Evolutionary conservation across 1,284 basidiomycete species (phyloP), one percentile per base, ranked within the genome.

Genomic region (Gymnopus androsaceus): DNA sequence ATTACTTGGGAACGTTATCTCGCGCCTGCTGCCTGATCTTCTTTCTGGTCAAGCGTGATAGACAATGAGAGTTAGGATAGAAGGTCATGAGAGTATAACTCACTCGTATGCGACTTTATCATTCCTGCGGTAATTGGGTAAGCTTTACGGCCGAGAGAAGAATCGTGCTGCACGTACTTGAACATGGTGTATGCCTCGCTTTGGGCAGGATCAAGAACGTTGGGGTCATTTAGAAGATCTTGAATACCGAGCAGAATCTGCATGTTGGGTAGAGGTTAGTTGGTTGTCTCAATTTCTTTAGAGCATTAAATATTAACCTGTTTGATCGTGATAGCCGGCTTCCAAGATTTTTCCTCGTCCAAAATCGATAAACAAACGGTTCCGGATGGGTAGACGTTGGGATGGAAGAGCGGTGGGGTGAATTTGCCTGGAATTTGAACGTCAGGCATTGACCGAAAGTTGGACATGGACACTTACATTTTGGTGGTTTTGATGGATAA

Each of bases 291-390:
- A 56, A 12, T 19, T 28, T n/a, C 23, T 11, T 1, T 37, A 42
- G 6, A 38, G 45, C 17, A 33, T 30, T 21, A 17, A 27, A 34
- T 9, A 67, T 82, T 44, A 37, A 92, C 95, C 82, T 98, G 95
- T 73, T 99, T 99, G 75, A 99, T 94, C 2, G 95, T 99, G 66
- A 99, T 98, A 1, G 95, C 92, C 9, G 97, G 95, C 72, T 98
- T 98, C 97, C 97, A 99, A 4, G 88, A 90, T 74, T 99, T 99
- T 74, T 99, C 97, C 71, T 99, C 97, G 69, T 99, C 96, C 37
- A 99, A 76, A 69, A 99, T 99, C 14, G 95, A 98, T 21, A 99
- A 80, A 71, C 97, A 99, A 50, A 99, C 95, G 19, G 97, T 99
- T 25, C 97, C 97, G 15, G 95, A 98, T 0, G 97, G 97, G 72